Percentiles rank a stretch among this genome's conserved stretches.
These are phyloP conservation scores for Dillenia suffruticosa DNA, from an alignment of 164 flowering plant genomes.

Conservation along the genomic window DNA sequence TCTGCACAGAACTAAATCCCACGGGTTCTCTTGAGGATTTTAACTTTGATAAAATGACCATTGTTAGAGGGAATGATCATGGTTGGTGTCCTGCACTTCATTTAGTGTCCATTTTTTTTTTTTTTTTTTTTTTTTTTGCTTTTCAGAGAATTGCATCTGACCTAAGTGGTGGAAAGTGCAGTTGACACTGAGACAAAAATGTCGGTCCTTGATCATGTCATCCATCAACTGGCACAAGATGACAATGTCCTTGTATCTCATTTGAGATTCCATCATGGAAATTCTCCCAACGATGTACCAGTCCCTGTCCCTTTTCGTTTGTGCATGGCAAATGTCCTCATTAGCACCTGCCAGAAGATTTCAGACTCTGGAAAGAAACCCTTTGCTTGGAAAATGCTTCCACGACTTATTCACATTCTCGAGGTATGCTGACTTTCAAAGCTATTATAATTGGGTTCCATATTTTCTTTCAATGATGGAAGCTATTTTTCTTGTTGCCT, in stretches of 20 bases:
- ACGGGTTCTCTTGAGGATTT: constrained; percentile 19
- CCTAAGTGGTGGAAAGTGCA: constrained; percentile 17
- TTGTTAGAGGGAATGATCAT: constrained; percentile 9
- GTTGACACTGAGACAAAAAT: constrained; percentile 23
- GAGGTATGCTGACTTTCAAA: constrained; percentile 32
- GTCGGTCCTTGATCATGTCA: constrained; percentile 38
- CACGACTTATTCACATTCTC: constrained; percentile 39
- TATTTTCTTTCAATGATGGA: neutral
- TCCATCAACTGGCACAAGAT: constrained; percentile 29
- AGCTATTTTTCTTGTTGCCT: neutral
- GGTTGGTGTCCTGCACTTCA: constrained; percentile 13
- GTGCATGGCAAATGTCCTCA: constrained; percentile 93
- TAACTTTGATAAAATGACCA: constrained; percentile 5
- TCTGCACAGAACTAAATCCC: constrained; percentile 68
- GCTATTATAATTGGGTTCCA: neutral
- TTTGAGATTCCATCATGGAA: too few species aligned
- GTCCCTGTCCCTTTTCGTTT: constrained; percentile 51
- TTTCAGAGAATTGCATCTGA: neutral
- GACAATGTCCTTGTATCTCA: too few species aligned
- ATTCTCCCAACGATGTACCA: constrained; percentile 2
- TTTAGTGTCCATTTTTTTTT: neutral
- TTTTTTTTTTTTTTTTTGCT: neutral
- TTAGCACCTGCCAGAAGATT: constrained; percentile 84
- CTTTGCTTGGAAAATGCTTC: constrained; percentile 44
- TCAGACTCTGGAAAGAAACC: constrained; percentile 43